phyloP scores from a whole-genome alignment of 805 yeast species.

The Saccharomyces eubayanus region DNA sequence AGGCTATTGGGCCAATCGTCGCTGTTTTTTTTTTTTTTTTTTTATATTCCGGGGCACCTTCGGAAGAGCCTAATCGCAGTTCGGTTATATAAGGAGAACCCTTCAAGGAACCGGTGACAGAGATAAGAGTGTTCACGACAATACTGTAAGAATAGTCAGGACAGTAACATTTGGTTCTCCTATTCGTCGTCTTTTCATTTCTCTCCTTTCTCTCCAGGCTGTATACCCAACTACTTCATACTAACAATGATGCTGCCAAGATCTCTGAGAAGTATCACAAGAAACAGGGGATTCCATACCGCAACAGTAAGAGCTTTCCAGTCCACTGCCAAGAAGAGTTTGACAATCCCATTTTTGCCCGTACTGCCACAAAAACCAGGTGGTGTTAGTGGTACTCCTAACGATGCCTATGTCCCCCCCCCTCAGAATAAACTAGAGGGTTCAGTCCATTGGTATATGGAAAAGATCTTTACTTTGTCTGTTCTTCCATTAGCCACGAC shows the following conservation, averaged over 20 bases:
- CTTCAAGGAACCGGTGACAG: background rate
- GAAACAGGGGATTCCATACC: conserved; percentile 2
- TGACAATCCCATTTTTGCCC: conserved; percentile 44
- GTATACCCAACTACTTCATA: conserved; percentile 26
- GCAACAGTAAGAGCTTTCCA: conserved; percentile 15
- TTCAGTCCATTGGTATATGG: conserved; percentile 90
- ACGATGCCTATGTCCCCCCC: conserved; percentile 76
- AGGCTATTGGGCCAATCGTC: background rate
- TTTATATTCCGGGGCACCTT: background rate
- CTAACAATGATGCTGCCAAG: conserved; percentile 20
- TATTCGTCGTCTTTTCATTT: conserved; percentile 41
- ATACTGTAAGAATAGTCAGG: background rate
- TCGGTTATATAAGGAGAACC: background rate
- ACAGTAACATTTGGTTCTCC: background rate
- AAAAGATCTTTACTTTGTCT: conserved; percentile 58
- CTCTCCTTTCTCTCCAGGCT: conserved; percentile 56
- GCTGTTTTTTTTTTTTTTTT: background rate
- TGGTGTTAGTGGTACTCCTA: conserved; percentile 82
- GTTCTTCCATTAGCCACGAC: conserved; percentile 68
- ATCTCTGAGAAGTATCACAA: conserved; percentile 3
- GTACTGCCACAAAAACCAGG: conserved; percentile 81
- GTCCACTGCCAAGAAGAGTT: conserved; percentile 25
- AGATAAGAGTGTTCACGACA: background rate
- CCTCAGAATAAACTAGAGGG: conserved; percentile 60
- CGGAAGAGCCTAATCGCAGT: background rate